Evolutionary conservation across 768 basidiomycete genomes (phyloP).

Genomic region (Podaxis sp.): DNA sequence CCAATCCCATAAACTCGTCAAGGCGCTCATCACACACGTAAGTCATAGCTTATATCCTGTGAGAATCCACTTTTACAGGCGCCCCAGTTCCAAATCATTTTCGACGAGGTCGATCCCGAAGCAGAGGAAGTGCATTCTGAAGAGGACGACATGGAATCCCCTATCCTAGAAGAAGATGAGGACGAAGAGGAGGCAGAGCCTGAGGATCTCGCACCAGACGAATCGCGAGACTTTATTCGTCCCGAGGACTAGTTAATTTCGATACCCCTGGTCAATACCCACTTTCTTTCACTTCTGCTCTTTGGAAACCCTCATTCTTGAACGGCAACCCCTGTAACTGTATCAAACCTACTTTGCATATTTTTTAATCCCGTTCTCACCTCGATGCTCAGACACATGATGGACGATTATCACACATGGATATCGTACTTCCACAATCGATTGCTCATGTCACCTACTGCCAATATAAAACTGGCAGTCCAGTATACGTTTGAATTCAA

Average conservation of each 20-base stretch:
- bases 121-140: conserved; percentile 57
- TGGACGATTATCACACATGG: no score
- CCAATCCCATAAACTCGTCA: conserved; percentile 71
- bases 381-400: no score
- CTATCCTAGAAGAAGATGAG: conserved; percentile 69
- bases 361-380: no score
- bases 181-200: conserved; percentile 38
- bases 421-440: no score
- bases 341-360: background rate
- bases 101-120: conserved; percentile 67
- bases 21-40: conserved; percentile 75
- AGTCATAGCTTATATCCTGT: conserved; percentile 24
- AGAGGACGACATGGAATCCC: conserved; percentile 64
- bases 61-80: conserved; percentile 14
- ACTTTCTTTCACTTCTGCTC: background rate
- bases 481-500: no score
- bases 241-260: conserved; percentile 4
- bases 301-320: conserved; percentile 10
- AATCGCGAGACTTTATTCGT: conserved; percentile 1
- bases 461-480: no score
- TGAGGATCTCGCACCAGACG: background rate
- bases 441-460: no score
- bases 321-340: conserved; percentile 11
- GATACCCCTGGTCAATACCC: conserved; percentile 16
- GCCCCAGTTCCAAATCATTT: conserved; percentile 62